Base-by-base conservation (phyloP, 345 rosid species). In the Isatis tinctoria region DNA sequence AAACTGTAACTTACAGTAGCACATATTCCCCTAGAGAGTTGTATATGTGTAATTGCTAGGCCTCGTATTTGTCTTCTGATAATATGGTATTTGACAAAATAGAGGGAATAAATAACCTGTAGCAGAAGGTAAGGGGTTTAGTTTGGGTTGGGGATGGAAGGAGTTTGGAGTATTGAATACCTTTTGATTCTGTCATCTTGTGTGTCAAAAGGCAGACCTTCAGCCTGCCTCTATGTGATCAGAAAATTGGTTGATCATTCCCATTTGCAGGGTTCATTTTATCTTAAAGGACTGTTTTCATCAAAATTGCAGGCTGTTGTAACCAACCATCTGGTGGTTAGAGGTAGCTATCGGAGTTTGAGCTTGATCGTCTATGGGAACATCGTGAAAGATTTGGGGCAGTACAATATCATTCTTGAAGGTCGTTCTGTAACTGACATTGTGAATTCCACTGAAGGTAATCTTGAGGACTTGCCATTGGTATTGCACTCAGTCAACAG, bases 361-460 rank as follows among this genome's bases (percentile, higher is more conserved):
- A 94, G 97, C 82, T 81, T 92, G 84, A 83, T 92, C 62, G 87
- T 94, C 74, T 92, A 90, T 78, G 97, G 99, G 68, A 95, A 92
- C 78, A 92, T 86, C 14, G 99, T 93, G 14, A 97, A 95, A 87
- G 99, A 95, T 87, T 77, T 92, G 79, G 99, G 99, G 78, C 99
- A 95, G 85, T 95, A 84, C 86, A 95, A 88, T 79, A 92, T 95
- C 59, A 93, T 87, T 75, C 88, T 95, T 66, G 97, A 86, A 81
- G 97, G 92, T 83, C 89, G 77, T 83, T 90, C 97, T 77, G 82
- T 95, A 74, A 87, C 89, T 69, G 87, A 84, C 85, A 85, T 90
- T 82, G 96, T 86, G 75, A 85, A 87, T 86, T 88, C 97, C 69
- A 85, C 86, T 66, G 97, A 89, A 24, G 98, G 96, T 65, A 87